Base-by-base conservation (phyloP, 176 grass and related monocot species). In the Carex littledalei region DNA sequence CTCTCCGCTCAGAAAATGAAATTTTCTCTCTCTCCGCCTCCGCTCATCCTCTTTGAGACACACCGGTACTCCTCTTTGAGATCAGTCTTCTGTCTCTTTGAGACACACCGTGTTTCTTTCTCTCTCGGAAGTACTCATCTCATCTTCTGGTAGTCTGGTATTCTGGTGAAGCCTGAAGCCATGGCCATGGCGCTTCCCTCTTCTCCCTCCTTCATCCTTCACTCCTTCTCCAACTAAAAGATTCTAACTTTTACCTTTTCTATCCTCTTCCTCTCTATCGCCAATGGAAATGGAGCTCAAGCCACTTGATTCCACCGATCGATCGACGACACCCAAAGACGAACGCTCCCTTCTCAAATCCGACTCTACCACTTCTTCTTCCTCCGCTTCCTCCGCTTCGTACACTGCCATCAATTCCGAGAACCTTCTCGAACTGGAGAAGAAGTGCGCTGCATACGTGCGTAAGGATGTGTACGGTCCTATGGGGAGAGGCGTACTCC, bases 381-480 rank as follows among this genome's bases (percentile, higher is more conserved):
- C 79, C 5, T 26, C 88, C 3, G 6, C 66, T 13, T n/a, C 83
- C 18, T 54, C 63, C 3, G 43, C 52, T 3, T 7, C 24, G 12
- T 47, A 83, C 6, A 3, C 29, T 0, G 11, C 54, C 3, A 56
- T 80, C 45, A 69, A 26, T 55, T 55, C 2, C 82, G 89, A 82
- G 31, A 83, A 68, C 66, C 41, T 85, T 3, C 87, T 92, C 84
- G 92, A 97, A 15, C 84, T 97, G 31, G 92, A 97, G 67, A 83
- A 81, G 84, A 94, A 88, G 89, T 97, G 89, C 82, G 94, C 92
- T 0, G 87, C 94, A 0, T 97, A 88, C 81, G 92, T 82, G 17
- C 87, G 94, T 43, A 85, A 80, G 55, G 94, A 97, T 52, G 86
- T 80, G 3, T 93, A 93, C 82, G 95, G 95, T 14, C 83, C 91